Conservation (phyloP, 2,329 filamentous ascomycete species). For the Eutypella sp. region DNA sequence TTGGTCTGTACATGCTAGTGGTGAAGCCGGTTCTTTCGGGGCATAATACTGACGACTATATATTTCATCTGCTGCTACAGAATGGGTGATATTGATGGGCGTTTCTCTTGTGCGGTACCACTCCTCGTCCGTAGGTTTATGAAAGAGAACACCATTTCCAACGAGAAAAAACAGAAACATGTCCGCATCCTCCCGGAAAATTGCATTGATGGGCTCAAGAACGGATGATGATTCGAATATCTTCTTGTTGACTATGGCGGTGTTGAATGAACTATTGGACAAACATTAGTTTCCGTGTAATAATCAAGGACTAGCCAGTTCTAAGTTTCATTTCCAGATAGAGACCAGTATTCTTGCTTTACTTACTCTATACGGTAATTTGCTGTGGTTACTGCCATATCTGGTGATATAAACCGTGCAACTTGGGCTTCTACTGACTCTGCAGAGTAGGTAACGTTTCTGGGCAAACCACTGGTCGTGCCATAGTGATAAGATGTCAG, state of each 20-base stretch:
- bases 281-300: not conserved
- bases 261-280: not conserved
- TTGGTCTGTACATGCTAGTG: conserved; percentile 5
- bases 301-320: no score
- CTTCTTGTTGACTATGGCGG: not conserved
- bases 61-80: not conserved
- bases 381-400: not conserved
- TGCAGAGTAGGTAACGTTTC: conserved; percentile 1
- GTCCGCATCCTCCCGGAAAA: not conserved
- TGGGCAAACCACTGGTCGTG: not conserved
- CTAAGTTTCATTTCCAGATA: not conserved
- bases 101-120: not conserved
- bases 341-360: no score
- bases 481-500: conserved; percentile 9
- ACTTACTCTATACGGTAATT: not conserved
- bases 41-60: not conserved
- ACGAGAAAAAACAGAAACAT: not conserved
- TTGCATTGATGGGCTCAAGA: not conserved
- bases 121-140: not conserved
- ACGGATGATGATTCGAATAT: not conserved
- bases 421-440: not conserved
- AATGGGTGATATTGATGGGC: not conserved
- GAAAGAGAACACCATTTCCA: not conserved
- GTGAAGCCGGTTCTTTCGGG: conserved; percentile 4
- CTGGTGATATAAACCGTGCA: not conserved